Percentiles rank a stretch among this genome's conserved stretches.
Evolutionary conservation across 176 grass and related monocot genomes (phyloP).

Genomic region (Triticum timopheevii): DNA sequence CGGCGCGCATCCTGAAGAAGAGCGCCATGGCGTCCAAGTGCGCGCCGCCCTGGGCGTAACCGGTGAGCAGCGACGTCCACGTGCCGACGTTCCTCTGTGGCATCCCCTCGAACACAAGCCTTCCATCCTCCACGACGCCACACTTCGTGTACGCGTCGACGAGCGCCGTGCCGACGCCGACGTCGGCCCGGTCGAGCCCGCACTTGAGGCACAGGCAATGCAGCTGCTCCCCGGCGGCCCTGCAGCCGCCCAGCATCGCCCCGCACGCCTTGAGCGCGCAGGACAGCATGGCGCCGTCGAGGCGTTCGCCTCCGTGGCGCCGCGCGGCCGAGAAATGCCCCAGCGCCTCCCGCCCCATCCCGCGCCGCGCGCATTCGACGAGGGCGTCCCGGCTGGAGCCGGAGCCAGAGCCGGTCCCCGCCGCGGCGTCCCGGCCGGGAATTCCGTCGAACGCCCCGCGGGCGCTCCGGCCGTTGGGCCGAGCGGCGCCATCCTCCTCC

Average conservation of each 20-base stretch:
- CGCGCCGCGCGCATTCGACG: neutral
- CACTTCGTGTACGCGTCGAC: slow-evolving; percentile 61
- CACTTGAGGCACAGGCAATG: slow-evolving; percentile 48
- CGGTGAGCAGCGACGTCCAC: slow-evolving; percentile 50
- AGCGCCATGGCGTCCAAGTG: slow-evolving; percentile 19
- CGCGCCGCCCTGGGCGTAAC: slow-evolving; percentile 2
- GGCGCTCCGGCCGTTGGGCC: neutral
- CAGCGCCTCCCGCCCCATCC: slow-evolving; percentile 19
- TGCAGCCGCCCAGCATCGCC: neutral
- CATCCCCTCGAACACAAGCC: slow-evolving; percentile 48
- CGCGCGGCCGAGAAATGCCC: slow-evolving; percentile 23
- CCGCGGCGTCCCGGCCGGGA: neutral
- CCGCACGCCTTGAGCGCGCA: slow-evolving; percentile 35
- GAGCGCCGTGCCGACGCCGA: slow-evolving; percentile 42
- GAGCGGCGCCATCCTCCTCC: neutral
- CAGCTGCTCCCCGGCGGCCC: slow-evolving; percentile 43
- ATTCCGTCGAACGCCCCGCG: slow-evolving; percentile 54
- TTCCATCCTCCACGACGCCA: neutral
- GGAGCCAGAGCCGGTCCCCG: neutral
- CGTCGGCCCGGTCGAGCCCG: slow-evolving; percentile 14
- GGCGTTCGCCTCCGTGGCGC: neutral
- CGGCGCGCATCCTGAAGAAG: slow-evolving; percentile 54
- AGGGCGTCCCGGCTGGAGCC: neutral
- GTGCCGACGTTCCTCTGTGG: slow-evolving; percentile 38
- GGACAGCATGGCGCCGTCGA: slow-evolving; percentile 16